These are phyloP conservation scores for Microsporum ferrugineum DNA, from an alignment of 2,329 filamentous ascomycete species.

Conservation along the genomic window DNA sequence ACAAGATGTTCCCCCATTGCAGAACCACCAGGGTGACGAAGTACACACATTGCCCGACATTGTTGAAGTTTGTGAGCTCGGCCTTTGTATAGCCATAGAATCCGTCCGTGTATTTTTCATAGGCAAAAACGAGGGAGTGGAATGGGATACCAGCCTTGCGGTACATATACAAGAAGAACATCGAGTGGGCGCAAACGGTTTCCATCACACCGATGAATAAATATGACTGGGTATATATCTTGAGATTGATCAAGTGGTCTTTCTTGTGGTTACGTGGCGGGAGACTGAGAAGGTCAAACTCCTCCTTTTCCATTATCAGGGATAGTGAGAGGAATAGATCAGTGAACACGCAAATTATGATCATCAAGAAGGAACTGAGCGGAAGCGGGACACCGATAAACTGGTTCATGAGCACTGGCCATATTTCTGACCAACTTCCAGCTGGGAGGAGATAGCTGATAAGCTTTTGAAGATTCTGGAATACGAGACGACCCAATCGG, in stretches of 20 bases:
- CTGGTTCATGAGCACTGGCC: constrained; percentile 64
- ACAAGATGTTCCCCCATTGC: constrained; percentile 60
- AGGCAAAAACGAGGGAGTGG: constrained; percentile 54
- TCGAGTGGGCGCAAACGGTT: constrained; percentile 49
- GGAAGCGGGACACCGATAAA: constrained; percentile 62
- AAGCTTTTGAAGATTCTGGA: constrained; percentile 65
- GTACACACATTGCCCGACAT: constrained; percentile 62
- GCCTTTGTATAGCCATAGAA: constrained; percentile 42
- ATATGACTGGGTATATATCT: constrained; percentile 62
- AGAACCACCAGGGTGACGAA: constrained; percentile 73
- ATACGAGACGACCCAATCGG: constrained; percentile 60
- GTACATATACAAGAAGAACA: constrained; percentile 54
- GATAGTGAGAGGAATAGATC: constrained; percentile 62
- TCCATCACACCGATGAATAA: constrained; percentile 56
- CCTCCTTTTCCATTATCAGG: constrained; percentile 64
- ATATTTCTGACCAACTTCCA: constrained; percentile 55
- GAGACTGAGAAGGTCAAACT: constrained; percentile 61
- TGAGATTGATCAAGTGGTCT: constrained; percentile 62
- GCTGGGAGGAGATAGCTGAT: constrained; percentile 62
- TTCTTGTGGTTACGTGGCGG: constrained; percentile 57
- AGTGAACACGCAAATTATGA: constrained; percentile 49
- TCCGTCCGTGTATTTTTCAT: constrained; percentile 43
- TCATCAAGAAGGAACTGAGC: constrained; percentile 60
- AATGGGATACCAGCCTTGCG: constrained; percentile 54
- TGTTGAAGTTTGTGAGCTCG: constrained; percentile 45